Evolutionary conservation across 257 asterid species (phyloP), one percentile per base, ranked within the genome.

Genomic region (Sherardia arvensis): DNA sequence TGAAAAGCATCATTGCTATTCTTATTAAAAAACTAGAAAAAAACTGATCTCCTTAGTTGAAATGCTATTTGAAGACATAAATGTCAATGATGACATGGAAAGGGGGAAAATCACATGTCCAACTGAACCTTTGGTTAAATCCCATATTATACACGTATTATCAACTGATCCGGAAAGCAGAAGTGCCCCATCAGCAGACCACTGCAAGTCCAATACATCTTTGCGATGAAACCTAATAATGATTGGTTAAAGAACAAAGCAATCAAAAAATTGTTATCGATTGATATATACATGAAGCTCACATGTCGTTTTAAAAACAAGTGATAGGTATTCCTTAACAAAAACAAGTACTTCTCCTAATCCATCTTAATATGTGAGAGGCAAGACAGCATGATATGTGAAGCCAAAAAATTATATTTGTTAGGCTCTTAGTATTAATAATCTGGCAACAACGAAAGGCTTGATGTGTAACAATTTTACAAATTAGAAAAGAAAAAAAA

Each of bases 101-200:
- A 27, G 49, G n/a, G 51, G 10, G 60, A 53, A 12, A 48, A 4
- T 61, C 53, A 38, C 54, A 32, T 36, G 45, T 69, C 38, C 48
- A 57, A 23, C 21, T 71, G 12, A 71, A 90, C 99, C 95, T 79
- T 85, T 93, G 71, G 49, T 78, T 62, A 83, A 84, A 73, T 93
- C 97, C 99, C 99, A 93, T 78, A 93, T 81, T 78, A 93, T 90
- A 77, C 97, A 93, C 9, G 92, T 78, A 80, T 93, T 93, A 78
- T 93, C 99, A 60, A 93, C 96, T n/a, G 99, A 93, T 66, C 99
- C 99, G 45, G 97, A 85, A 34, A 93, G 79, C 45, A 93, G 77
- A 81, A 78, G 84, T 57, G 90, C 79, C 70, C 93, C 90, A 79
- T 90, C 97, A 68, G 64, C 62, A 22, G 99, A 93, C 99, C 99